These are phyloP conservation scores for Pseudocercospora pini-densiflorae DNA, from an alignment of 2,329 filamentous ascomycete species.

Conservation along the genomic window DNA sequence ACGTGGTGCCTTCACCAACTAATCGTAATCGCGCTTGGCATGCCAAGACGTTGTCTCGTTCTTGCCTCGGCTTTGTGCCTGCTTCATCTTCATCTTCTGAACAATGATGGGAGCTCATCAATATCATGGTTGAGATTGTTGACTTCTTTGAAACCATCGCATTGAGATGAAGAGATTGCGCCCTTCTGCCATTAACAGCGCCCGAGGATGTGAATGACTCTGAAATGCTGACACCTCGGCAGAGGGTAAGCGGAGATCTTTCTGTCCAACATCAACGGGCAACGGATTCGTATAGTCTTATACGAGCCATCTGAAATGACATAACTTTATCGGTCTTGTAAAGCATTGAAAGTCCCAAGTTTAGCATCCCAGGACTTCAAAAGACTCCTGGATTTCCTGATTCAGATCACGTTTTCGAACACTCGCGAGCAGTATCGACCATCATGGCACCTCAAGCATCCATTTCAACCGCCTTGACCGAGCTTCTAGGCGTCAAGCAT, in stretches of 20 bases:
- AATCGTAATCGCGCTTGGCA: no score
- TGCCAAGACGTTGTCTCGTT: neutral
- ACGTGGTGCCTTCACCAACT: no score
- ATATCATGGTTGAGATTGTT: neutral
- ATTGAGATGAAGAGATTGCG: neutral
- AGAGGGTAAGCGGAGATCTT: neutral
- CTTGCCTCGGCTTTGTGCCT: neutral
- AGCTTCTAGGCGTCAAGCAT: constrained; percentile 96
- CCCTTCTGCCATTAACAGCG: neutral
- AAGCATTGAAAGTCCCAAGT: neutral
- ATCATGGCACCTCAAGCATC: constrained; percentile 47
- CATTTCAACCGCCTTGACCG: constrained; percentile 82
- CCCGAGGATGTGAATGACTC: neutral
- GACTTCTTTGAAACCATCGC: neutral
- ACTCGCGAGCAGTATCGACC: constrained; percentile 47
- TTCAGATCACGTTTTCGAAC: neutral
- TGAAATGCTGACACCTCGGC: constrained; percentile 4
- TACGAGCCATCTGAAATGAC: neutral
- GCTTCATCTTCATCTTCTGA: neutral
- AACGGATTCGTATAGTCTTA: neutral
- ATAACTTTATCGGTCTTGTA: neutral
- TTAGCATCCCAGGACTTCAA: no score
- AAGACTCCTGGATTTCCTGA: neutral
- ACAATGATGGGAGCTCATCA: neutral
- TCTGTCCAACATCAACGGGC: neutral